These are phyloP conservation scores for Endotrypanum monterogeii DNA, from an alignment of 208 protist genomes.

Conservation along the genomic window DNA sequence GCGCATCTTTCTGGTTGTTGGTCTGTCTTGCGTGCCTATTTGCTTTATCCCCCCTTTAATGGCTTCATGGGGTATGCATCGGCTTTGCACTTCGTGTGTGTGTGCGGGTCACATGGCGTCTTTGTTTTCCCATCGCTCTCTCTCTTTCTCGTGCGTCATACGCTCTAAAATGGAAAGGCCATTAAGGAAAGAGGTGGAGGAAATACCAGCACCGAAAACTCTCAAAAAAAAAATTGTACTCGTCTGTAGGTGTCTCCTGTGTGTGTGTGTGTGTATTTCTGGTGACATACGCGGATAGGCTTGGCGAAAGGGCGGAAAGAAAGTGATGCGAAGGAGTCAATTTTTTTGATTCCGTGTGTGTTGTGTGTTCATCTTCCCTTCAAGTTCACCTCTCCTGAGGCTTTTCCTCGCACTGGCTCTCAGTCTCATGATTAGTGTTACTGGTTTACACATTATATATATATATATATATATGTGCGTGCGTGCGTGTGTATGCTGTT, in stretches of 20 bases:
- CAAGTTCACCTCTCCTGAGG: neutral
- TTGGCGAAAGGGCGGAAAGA: neutral
- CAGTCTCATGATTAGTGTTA: too few species aligned
- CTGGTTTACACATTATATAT: neutral
- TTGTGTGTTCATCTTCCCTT: neutral
- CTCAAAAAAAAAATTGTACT: too few species aligned
- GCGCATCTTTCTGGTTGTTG: neutral
- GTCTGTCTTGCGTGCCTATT: neutral
- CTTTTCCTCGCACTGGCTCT: neutral
- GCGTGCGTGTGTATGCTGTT: neutral
- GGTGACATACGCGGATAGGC: neutral
- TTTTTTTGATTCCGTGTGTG: neutral
- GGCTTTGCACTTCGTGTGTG: neutral
- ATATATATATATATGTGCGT: neutral
- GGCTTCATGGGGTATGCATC: neutral
- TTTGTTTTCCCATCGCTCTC: too few species aligned
- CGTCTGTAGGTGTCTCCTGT: too few species aligned
- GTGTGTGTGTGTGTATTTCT: too few species aligned
- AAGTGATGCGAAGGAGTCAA: neutral
- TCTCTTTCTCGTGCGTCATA: too few species aligned
- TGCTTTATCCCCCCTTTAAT: neutral
- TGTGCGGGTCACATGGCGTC: too few species aligned
- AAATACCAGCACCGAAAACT: too few species aligned
- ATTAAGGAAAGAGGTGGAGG: too few species aligned
- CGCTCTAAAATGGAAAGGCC: too few species aligned